Percentiles rank a stretch among this genome's conserved stretches.
Evolutionary conservation across 306 rosid genomes (phyloP).

Genomic region (Citrullus amarus): DNA sequence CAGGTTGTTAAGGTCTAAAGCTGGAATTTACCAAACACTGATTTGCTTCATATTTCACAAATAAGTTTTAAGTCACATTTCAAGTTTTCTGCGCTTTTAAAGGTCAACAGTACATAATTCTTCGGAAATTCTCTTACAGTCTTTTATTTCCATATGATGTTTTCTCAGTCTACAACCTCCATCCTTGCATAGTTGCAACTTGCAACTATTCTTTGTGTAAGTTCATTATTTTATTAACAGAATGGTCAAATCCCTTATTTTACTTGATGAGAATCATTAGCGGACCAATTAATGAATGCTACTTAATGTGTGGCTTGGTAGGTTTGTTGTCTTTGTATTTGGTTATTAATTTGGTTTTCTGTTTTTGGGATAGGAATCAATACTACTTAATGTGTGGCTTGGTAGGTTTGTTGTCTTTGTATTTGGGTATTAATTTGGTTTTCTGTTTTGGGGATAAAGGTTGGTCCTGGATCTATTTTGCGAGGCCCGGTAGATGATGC

Average conservation of each 20-base stretch:
- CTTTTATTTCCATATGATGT: neutral
- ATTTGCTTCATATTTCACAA: no score
- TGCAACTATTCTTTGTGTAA: neutral
- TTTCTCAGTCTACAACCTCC: neutral
- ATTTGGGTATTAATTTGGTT: conserved; percentile 3
- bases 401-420: neutral
- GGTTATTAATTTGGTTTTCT: neutral
- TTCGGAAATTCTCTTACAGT: neutral
- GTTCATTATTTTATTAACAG: neutral
- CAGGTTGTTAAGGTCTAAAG: no score
- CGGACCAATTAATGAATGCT: neutral
- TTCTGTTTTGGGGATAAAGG: conserved; percentile 33
- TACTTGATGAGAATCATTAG: neutral
- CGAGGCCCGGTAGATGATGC: conserved; percentile 92
- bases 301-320: neutral
- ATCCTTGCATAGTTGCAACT: neutral
- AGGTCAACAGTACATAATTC: neutral
- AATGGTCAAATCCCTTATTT: neutral
- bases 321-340: neutral
- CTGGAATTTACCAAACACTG: no score
- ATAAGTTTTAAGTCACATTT: neutral
- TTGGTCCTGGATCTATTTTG: conserved; percentile 92
- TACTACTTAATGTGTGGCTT: neutral
- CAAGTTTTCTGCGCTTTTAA: neutral
- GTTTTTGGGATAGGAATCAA: neutral